Evolutionary conservation across 2,329 filamentous ascomycete species (phyloP), one percentile per base, ranked within the genome.

Genomic region (Fusarium sp.): DNA sequence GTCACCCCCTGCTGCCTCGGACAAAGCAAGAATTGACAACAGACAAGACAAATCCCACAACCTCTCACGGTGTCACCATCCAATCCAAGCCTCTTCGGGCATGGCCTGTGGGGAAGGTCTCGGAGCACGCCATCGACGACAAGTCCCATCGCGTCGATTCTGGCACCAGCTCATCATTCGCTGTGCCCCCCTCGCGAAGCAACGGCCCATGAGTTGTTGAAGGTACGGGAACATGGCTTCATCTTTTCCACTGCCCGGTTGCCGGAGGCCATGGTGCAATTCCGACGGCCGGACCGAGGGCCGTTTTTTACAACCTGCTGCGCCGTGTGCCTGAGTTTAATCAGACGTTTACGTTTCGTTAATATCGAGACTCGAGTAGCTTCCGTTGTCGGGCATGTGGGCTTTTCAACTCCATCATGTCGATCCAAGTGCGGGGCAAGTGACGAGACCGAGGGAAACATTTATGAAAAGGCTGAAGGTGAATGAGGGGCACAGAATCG

Each of bases 61-160:
- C 56, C 8, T 25, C n/a, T 38, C 29, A 25, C 25, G 49, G 46
- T 62, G 58, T 58, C 59, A 34, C 58, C 61, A 53, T 61, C 16
- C 31, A 20, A 51, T 49, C 70, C 61, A 73, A 64, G n/a, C 70
- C 70, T 42, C 53, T 64, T 72, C 61, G 49, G 70, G 70, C 34
- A 71, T 61, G 61, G 70, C 14, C 60, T 33, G 56, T 40, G 58
- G 58, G 63, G 63, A 54, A 65, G 53, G 54, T 51, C 54, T 62
- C 64, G 27, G 44, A 73, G 70, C 70, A 73, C 70, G 70, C 70
- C 68, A 73, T 73, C 67, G 64, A 58, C 38, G 34, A 42, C 56
- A 58, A 64, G 51, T 49, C 40, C 25, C 33, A 53, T 53, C 44
- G 5, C 18, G 11, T 53, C 46, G 29, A 27, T 40, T 62, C 51